These are phyloP conservation scores for Grammothele lineata DNA, from an alignment of 768 basidiomycete genomes.

Conservation along the genomic window DNA sequence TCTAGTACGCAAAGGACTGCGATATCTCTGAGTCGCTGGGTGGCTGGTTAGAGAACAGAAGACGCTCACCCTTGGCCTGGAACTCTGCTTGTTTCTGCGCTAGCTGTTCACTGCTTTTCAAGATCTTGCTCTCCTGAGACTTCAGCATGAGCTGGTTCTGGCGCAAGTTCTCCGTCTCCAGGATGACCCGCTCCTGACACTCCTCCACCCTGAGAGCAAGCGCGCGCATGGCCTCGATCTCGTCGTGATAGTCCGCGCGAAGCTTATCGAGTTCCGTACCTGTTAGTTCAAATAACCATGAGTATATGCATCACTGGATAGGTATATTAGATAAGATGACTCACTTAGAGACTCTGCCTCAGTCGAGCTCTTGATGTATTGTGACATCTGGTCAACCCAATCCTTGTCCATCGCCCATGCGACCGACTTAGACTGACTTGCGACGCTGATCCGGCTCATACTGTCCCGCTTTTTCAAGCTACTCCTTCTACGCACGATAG, in stretches of 20 bases:
- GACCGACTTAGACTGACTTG: conserved; percentile 58
- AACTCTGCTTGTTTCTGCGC: conserved; percentile 39
- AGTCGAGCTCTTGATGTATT: conserved; percentile 38
- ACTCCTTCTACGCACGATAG: conserved; percentile 49
- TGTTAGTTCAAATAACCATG: too few species aligned
- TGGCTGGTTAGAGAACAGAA: not conserved
- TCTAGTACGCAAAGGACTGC: conserved; percentile 39
- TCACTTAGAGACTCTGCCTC: conserved; percentile 38
- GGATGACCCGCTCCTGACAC: conserved; percentile 34
- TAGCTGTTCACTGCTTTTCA: conserved; percentile 34
- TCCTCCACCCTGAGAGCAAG: conserved; percentile 50
- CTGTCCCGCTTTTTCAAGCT: conserved; percentile 57
- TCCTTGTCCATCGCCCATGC: conserved; percentile 74
- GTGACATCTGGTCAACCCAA: conserved; percentile 51
- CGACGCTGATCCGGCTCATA: conserved; percentile 40
- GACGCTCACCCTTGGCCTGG: conserved; percentile 34
- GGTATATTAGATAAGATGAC: conserved; percentile 13
- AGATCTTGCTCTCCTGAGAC: conserved; percentile 37
- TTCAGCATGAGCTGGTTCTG: conserved; percentile 38
- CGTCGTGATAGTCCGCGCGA: conserved; percentile 53
- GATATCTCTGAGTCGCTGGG: too few species aligned
- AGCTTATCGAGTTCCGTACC: conserved; percentile 58
- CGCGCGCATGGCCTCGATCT: conserved; percentile 54
- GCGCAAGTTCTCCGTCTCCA: conserved; percentile 38
- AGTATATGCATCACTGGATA: conserved; percentile 32